Conservation (phyloP, 768 basidiomycete genomes). For the Lyophyllum shimeji region DNA sequence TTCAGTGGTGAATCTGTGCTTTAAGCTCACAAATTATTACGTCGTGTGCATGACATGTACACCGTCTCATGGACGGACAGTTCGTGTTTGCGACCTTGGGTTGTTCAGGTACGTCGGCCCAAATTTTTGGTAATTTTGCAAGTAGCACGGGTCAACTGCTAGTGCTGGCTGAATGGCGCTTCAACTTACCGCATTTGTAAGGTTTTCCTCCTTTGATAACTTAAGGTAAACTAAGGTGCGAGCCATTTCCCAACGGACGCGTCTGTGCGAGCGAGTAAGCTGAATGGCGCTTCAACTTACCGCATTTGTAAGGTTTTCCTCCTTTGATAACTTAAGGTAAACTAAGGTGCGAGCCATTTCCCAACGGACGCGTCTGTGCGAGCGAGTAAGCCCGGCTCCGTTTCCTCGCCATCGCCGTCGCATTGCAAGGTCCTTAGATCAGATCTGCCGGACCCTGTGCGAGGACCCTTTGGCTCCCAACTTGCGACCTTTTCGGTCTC, state of each 20-base stretch:
- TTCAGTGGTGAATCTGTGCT: no score
- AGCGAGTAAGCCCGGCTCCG: slow-evolving; percentile 12
- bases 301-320: neutral
- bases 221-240: neutral
- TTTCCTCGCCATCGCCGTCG: slow-evolving; percentile 22
- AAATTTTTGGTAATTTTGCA: no score
- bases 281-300: neutral
- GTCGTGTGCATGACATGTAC: no score
- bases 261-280: neutral
- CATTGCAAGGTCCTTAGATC: slow-evolving; percentile 34
- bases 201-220: neutral
- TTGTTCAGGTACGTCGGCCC: no score
- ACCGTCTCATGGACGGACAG: no score
- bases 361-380: neutral
- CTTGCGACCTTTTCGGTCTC: slow-evolving; percentile 18
- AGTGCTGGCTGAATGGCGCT: no score
- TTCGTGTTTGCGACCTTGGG: no score
- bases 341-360: neutral
- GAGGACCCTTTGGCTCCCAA: slow-evolving; percentile 8
- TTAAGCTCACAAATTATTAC: no score
- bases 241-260: neutral
- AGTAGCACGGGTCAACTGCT: no score
- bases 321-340: neutral
- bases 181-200: neutral
- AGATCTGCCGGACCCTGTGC: slow-evolving; percentile 22